Evolutionary conservation across 768 basidiomycete species (phyloP).

Genomic region (Kwoniella botswanensis): DNA sequence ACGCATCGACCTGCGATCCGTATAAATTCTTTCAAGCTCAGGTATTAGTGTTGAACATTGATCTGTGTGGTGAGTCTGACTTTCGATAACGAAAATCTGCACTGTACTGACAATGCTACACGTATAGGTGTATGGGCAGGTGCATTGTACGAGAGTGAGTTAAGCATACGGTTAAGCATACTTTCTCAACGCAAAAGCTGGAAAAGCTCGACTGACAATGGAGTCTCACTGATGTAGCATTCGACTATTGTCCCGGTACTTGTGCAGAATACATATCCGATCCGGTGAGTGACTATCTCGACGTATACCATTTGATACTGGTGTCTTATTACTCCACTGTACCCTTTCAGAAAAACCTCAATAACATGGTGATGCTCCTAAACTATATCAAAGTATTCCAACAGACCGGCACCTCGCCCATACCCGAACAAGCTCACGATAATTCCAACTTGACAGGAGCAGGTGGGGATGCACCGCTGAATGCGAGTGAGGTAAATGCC

Average conservation of each 20-base stretch:
- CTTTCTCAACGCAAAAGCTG: not conserved
- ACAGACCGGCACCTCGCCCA: slow-evolving; percentile 18
- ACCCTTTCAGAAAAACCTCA: slow-evolving; percentile 44
- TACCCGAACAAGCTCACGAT: slow-evolving; percentile 28
- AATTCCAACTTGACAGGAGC: slow-evolving; percentile 42
- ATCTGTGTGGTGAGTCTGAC: slow-evolving; percentile 52
- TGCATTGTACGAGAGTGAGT: slow-evolving; percentile 43
- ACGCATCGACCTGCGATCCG: slow-evolving; percentile 52
- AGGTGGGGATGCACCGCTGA: slow-evolving; percentile 32
- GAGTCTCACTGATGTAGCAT: not conserved
- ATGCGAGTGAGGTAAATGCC: slow-evolving; percentile 11
- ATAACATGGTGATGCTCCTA: slow-evolving; percentile 53
- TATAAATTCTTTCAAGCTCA: slow-evolving; percentile 52
- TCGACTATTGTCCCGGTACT: slow-evolving; percentile 53
- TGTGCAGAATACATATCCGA: slow-evolving; percentile 50
- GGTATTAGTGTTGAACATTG: slow-evolving; percentile 53
- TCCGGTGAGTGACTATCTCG: slow-evolving; percentile 34
- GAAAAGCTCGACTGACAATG: not conserved
- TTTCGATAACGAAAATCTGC: no score
- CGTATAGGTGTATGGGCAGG: slow-evolving; percentile 55
- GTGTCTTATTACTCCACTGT: no score
- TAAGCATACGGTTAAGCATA: slow-evolving; percentile 16
- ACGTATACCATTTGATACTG: not conserved
- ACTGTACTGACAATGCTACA: no score
- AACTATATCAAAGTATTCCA: slow-evolving; percentile 55